Evolutionary conservation across 495 filamentous ascomycete species (phyloP).

Genomic region (Neurospora sp.): DNA sequence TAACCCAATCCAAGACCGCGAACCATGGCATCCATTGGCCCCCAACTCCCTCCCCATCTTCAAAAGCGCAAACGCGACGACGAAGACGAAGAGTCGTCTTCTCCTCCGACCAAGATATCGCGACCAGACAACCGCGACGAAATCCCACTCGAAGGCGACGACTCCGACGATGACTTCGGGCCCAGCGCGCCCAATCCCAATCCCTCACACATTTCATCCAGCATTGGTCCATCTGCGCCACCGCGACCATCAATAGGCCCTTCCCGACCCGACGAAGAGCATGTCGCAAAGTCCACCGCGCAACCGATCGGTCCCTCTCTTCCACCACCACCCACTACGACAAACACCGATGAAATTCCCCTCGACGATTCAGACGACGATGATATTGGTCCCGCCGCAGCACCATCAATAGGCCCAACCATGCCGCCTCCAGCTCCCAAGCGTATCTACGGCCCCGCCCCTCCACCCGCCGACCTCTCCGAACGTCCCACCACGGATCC

Average conservation of each 20-base stretch:
- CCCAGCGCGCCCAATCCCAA: constrained; percentile 17
- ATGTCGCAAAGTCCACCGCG: background rate
- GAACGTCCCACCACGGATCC: constrained; percentile 26
- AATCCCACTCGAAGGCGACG: constrained; percentile 20
- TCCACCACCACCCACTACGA: constrained; percentile 7
- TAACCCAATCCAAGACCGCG: background rate
- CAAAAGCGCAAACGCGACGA: constrained; percentile 42
- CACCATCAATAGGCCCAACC: constrained; percentile 11
- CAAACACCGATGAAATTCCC: constrained; percentile 22
- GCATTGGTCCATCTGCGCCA: background rate
- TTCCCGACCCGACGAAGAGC: background rate
- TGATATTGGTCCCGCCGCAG: constrained; percentile 8
- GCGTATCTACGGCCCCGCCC: constrained; percentile 35
- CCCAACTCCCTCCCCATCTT: constrained; percentile 41
- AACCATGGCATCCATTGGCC: constrained; percentile 41
- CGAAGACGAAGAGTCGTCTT: constrained; percentile 26
- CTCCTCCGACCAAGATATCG: constrained; percentile 29
- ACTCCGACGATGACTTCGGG: constrained; percentile 28
- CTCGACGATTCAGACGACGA: constrained; percentile 17
- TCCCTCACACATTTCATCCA: background rate
- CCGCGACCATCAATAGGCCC: constrained; percentile 10
- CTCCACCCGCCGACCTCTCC: constrained; percentile 33
- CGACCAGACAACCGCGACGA: constrained; percentile 29
- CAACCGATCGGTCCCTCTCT: constrained; percentile 18
- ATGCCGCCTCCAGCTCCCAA: constrained; percentile 7